Conservation (phyloP, 495 filamentous ascomycete genomes). For the Aspergillus ostianus region DNA sequence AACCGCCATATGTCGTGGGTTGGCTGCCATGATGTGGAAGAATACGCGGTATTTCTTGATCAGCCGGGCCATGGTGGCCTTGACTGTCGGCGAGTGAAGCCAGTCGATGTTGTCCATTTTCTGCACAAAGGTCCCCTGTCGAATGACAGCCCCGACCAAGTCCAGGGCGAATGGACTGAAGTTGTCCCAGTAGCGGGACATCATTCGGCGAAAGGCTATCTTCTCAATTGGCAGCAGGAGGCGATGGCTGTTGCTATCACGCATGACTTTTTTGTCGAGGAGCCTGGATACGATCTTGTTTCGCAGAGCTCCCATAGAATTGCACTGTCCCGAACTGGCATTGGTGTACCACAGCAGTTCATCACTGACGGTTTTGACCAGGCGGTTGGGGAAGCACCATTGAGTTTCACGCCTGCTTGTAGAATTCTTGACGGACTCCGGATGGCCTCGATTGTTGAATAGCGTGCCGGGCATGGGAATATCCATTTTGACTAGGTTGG, state of each 20-base stretch:
- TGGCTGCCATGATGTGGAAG: slow-evolving; percentile 58
- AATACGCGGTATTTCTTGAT: slow-evolving; percentile 70
- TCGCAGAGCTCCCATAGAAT: slow-evolving; percentile 17
- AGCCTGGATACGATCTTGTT: slow-evolving; percentile 18
- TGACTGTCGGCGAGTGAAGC: slow-evolving; percentile 65
- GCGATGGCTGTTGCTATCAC: slow-evolving; percentile 13
- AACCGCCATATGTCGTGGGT: slow-evolving; percentile 59
- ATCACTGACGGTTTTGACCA: slow-evolving; percentile 46
- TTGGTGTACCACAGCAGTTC: slow-evolving; percentile 34
- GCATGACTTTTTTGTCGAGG: slow-evolving; percentile 14
- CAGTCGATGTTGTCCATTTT: slow-evolving; percentile 82
- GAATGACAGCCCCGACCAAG: slow-evolving; percentile 73
- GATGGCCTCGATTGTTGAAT: slow-evolving; percentile 36
- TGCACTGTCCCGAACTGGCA: slow-evolving; percentile 8
- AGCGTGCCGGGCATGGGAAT: slow-evolving; percentile 67
- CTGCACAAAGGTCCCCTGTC: slow-evolving; percentile 75
- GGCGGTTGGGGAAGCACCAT: slow-evolving; percentile 57
- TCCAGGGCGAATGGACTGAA: slow-evolving; percentile 67
- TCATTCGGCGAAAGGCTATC: slow-evolving; percentile 66
- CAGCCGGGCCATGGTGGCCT: slow-evolving; percentile 63
- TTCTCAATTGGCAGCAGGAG: slow-evolving; percentile 30
- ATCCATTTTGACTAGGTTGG: slow-evolving; percentile 35
- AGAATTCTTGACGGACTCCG: slow-evolving; percentile 3
- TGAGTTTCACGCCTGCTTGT: slow-evolving; percentile 5
- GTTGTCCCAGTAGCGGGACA: slow-evolving; percentile 80